phyloP scores from a whole-genome alignment of 2,329 filamentous ascomycete species.

The Fusarium paranaense region DNA sequence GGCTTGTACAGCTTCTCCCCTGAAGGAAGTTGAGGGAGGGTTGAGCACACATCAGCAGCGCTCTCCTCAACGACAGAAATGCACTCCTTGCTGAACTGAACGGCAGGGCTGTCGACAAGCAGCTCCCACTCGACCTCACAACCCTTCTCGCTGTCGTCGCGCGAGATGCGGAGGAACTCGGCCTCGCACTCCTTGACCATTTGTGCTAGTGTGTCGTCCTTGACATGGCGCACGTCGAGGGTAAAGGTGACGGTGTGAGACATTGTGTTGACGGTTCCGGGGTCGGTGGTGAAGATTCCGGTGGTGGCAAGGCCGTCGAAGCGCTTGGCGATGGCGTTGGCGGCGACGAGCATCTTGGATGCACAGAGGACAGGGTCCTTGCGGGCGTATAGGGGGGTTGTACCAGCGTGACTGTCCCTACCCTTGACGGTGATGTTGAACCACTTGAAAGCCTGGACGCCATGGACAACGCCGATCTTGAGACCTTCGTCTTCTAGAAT shows the following conservation, averaged over 20 bases:
- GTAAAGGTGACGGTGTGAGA: constrained; percentile 73
- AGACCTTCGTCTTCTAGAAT: constrained; percentile 17
- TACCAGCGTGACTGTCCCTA: constrained; percentile 37
- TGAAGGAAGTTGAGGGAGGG: not conserved
- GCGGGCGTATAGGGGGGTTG: constrained; percentile 43
- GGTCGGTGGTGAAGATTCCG: constrained; percentile 48
- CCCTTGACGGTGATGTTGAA: constrained; percentile 37
- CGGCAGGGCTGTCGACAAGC: constrained; percentile 67
- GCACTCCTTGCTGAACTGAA: constrained; percentile 72
- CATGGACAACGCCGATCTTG: constrained; percentile 23
- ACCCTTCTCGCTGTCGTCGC: constrained; percentile 61
- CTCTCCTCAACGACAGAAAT: constrained; percentile 70
- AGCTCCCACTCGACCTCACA: constrained; percentile 68
- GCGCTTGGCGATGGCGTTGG: constrained; percentile 38
- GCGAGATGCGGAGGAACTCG: constrained; percentile 63
- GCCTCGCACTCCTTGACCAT: constrained; percentile 58
- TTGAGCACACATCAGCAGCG: constrained; percentile 62
- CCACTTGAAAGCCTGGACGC: constrained; percentile 41
- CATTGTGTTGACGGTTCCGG: constrained; percentile 76
- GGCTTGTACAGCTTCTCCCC: constrained; percentile 45
- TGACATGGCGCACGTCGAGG: constrained; percentile 70
- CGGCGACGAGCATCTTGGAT: constrained; percentile 42
- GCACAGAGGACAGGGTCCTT: constrained; percentile 45
- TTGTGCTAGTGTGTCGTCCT: constrained; percentile 62
- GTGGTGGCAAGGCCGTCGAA: constrained; percentile 42